Base-by-base conservation (phyloP, 805 yeast species). In the Ogataea parapolymorpha region DNA sequence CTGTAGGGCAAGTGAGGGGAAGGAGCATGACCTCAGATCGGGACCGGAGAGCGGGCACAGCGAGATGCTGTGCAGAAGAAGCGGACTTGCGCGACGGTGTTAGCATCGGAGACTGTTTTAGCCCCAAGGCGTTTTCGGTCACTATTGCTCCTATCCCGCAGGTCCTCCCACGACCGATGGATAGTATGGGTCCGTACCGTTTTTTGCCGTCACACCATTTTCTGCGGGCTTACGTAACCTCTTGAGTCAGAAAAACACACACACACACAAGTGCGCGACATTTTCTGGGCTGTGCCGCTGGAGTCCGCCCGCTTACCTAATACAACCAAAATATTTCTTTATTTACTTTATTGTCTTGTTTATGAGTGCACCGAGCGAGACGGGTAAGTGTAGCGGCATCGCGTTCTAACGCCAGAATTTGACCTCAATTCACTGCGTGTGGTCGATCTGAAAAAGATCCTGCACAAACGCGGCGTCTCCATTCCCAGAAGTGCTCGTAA, bases 401-500 rank as follows among this genome's bases (percentile, higher is more conserved):
- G 22, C 14, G 8, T 7, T 18, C 37, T 39, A 37, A 37, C 36
- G 11, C 12, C 33, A 62, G 86, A 72, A n/a, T 84, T 84, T 59
- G 80, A 85, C 56, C 83, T 88, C 10, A 62, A 68, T 13, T 60
- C 70, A 17, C 65, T 82, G 44, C 78, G 77, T 45, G 82, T 85
- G 18, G 77, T 84, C 5, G 79, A 84, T 45, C 68, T 89, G 54
- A 74, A 86, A 51, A 68, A 74, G 20, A 68, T 85, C 15, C 66
- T 90, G 31, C 59, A 64, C 8, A 74, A 71, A 33, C 72, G 85
- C 55, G 70, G 73, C n/a, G 66, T 88, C 12, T 56, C 58, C 0
- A 77, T 69, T 56, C 67, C 82, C 0, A 61, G 80, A 2, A 67
- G 69, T 35, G 77, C 84, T 8, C 83, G 80, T 55, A 89, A 90